A percentile compares a stretch with the other conserved stretches of the same genome.
Evolutionary conservation across 805 yeast species (phyloP).

Genomic region (Ogataea philodendri): DNA sequence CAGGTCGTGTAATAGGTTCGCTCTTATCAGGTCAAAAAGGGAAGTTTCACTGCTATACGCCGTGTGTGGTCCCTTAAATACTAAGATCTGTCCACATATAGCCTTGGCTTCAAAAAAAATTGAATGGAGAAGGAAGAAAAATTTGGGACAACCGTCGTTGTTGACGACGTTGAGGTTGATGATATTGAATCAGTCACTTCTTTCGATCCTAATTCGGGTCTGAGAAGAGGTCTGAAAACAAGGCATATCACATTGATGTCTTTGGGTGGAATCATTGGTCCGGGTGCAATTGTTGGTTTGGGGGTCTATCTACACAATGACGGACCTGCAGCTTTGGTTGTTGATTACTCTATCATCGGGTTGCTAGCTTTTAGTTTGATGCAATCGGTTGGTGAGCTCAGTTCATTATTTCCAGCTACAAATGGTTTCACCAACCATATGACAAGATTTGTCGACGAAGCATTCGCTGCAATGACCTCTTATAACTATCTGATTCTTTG

Average conservation of each 20-base stretch:
- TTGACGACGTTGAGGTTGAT: too few relatives aligned
- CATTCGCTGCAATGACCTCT: slow-evolving; percentile 50
- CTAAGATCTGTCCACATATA: too few relatives aligned
- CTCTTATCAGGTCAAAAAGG: too few relatives aligned
- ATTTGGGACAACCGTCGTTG: too few relatives aligned
- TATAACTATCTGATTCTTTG: slow-evolving; percentile 51
- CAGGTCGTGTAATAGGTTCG: too few relatives aligned
- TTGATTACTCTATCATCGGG: slow-evolving; percentile 49
- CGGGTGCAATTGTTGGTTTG: slow-evolving; percentile 50
- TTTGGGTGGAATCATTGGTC: slow-evolving; percentile 55
- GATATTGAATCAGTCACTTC: too few relatives aligned
- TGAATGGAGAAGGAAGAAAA: too few relatives aligned
- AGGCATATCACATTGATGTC: slow-evolving; percentile 52
- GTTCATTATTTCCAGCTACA: slow-evolving; percentile 40
- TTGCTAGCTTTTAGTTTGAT: slow-evolving; percentile 48
- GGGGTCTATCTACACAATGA: slow-evolving; percentile 44
- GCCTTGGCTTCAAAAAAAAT: too few relatives aligned
- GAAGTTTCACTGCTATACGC: too few relatives aligned
- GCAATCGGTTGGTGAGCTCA: slow-evolving; percentile 52
- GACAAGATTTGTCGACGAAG: slow-evolving; percentile 48
- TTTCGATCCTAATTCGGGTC: slow-evolving; percentile 34
- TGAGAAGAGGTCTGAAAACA: slow-evolving; percentile 47
- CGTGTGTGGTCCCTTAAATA: too few relatives aligned
- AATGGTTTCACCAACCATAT: slow-evolving; percentile 47
- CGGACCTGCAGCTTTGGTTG: slow-evolving; percentile 47